Percentiles rank a stretch among this genome's conserved stretches.
Evolutionary conservation across 352 stramenopile species (phyloP).

Genomic region (Phytophthora idaei): DNA sequence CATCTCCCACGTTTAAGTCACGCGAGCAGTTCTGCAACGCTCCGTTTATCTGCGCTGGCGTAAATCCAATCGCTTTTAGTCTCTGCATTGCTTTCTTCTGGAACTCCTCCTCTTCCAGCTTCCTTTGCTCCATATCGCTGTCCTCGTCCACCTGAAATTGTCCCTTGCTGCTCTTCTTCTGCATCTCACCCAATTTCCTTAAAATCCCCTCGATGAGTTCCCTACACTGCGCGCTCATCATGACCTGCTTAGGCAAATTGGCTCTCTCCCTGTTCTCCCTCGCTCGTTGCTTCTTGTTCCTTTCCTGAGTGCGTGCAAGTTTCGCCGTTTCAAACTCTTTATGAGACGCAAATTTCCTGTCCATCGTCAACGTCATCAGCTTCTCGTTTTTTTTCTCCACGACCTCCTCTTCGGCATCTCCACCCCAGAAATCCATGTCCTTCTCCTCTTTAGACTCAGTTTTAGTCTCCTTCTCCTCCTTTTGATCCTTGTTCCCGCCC

Average conservation of each 20-base stretch:
- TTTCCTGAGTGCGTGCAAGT: conserved; percentile 51
- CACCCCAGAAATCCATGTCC: conserved; percentile 51
- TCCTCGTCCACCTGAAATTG: background rate
- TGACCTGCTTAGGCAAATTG: conserved; percentile 89
- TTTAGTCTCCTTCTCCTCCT: conserved; percentile 11
- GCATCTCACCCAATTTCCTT: conserved; percentile 44
- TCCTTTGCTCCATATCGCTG: conserved; percentile 9
- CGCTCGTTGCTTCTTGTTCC: conserved; percentile 80
- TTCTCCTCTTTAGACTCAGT: conserved; percentile 18
- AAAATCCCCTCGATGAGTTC: conserved; percentile 89
- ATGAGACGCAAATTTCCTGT: conserved; percentile 78
- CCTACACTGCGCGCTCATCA: conserved; percentile 90
- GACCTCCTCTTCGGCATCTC: conserved; percentile 2
- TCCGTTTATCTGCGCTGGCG: conserved; percentile 48
- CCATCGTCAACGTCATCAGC: conserved; percentile 56
- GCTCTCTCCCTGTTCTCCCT: conserved; percentile 93
- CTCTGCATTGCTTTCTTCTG: conserved; percentile 29
- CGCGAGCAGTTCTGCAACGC: conserved; percentile 43
- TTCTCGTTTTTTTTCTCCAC: conserved; percentile 28
- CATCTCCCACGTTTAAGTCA: conserved; percentile 16
- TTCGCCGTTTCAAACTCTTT: conserved; percentile 73
- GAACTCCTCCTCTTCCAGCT: conserved; percentile 25
- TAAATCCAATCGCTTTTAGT: conserved; percentile 68
- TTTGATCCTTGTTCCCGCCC: conserved; percentile 9
- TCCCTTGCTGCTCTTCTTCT: conserved; percentile 11